Conservation (phyloP, 306 rosid genomes). For the Dicorynia guianensis region DNA sequence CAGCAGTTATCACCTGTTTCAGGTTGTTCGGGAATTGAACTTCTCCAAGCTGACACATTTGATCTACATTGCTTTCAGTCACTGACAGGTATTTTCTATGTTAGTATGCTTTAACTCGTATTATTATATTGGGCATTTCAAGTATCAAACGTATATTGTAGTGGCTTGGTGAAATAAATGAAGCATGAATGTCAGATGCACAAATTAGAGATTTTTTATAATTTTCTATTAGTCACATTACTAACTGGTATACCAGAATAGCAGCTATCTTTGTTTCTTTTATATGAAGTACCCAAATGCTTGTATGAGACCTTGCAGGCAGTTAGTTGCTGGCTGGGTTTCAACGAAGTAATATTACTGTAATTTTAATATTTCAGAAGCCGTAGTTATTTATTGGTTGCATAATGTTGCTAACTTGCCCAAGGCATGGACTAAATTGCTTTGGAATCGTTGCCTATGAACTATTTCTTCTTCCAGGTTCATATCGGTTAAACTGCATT, state of each 20-base stretch:
- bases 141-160: not conserved
- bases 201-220: not conserved
- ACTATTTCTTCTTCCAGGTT: constrained; percentile 11
- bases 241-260: not conserved
- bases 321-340: not conserved
- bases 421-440: constrained; percentile 4
- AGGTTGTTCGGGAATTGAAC: constrained; percentile 86
- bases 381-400: not conserved
- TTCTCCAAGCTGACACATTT: constrained; percentile 90
- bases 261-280: not conserved
- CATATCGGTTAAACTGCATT: not conserved
- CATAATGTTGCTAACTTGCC: constrained; percentile 3
- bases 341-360: constrained; percentile 3
- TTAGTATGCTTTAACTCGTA: not conserved
- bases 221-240: not conserved
- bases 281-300: not conserved
- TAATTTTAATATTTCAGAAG: constrained; percentile 15
- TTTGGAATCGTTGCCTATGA: constrained; percentile 13
- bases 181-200: not conserved
- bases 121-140: not conserved
- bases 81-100: constrained; percentile 61
- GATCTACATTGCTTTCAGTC: constrained; percentile 97
- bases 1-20: constrained; percentile 83
- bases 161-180: not conserved
- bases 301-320: constrained; percentile 18